These are phyloP conservation scores for Gypsophila paniculata DNA, from an alignment of 179 eudicot species.

Conservation along the genomic window DNA sequence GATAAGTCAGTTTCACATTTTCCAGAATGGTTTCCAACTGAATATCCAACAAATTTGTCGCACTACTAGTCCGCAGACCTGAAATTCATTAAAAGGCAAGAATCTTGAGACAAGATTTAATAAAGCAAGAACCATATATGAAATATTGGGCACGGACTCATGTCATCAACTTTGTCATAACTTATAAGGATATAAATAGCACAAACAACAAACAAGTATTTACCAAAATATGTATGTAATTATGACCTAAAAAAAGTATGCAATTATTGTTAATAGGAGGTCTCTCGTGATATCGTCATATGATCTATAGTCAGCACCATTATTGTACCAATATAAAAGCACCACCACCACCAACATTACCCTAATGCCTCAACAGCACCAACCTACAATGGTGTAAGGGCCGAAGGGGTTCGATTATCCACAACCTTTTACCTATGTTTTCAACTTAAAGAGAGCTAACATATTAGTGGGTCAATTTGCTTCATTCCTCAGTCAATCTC, in stretches of 20 bases:
- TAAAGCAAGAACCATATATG: background rate
- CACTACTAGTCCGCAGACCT: constrained; percentile 40
- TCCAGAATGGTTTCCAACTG: constrained; percentile 64
- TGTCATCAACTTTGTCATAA: background rate
- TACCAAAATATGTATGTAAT: too few relatives aligned
- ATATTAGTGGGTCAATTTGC: background rate
- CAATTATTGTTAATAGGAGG: background rate
- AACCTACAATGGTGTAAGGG: background rate
- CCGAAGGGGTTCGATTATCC: background rate
- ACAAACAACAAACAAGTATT: too few relatives aligned
- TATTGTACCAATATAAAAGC: background rate
- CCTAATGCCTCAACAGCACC: background rate
- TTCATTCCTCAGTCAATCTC: background rate
- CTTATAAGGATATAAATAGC: background rate
- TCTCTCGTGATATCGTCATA: background rate
- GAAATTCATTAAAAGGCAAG: constrained; percentile 23
- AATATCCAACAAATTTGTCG: constrained; percentile 42
- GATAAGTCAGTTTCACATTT: constrained; percentile 70
- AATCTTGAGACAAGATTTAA: background rate
- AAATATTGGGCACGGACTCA: background rate
- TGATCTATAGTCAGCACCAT: background rate
- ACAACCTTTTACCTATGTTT: background rate
- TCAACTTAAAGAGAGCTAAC: background rate
- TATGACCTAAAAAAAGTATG: background rate
- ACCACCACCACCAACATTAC: background rate